Evolutionary conservation across 257 asterid genomes (phyloP).

Genomic region (Solanum microdontum): DNA sequence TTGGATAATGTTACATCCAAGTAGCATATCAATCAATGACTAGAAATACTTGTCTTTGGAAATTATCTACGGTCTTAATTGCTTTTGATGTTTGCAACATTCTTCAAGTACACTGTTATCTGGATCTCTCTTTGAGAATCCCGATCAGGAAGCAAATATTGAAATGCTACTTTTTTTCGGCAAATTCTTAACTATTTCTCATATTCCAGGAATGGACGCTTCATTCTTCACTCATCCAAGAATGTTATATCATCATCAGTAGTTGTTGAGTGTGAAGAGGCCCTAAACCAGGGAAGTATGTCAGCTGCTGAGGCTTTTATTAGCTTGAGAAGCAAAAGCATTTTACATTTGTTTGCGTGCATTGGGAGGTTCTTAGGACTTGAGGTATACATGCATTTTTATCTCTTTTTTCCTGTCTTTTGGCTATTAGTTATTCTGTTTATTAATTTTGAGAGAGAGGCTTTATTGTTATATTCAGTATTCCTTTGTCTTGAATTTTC

Average conservation of each 20-base stretch:
- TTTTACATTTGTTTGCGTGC: constrained; percentile 85
- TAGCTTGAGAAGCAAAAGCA: constrained; percentile 69
- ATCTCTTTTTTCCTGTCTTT: neutral
- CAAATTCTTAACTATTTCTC: constrained; percentile 8
- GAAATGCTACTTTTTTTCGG: neutral
- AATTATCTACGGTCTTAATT: neutral
- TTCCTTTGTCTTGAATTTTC: neutral
- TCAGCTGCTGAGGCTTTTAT: constrained; percentile 68
- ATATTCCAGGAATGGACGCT: constrained; percentile 78
- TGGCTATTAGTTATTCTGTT: neutral
- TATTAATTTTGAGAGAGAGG: neutral
- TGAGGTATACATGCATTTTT: constrained; percentile 44
- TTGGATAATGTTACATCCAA: neutral
- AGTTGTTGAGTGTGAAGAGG: constrained; percentile 79
- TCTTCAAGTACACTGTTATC: neutral
- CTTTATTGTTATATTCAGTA: neutral
- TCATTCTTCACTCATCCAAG: constrained; percentile 72
- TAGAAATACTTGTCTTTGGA: neutral
- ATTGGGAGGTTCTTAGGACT: constrained; percentile 90
- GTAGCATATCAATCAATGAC: neutral
- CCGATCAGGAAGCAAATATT: neutral
- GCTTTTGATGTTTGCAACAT: neutral
- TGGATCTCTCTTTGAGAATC: neutral
- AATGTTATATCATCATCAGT: constrained; percentile 58
- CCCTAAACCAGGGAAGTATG: constrained; percentile 80